A percentile compares a stretch with the other conserved stretches of the same genome.
phyloP scores from a whole-genome alignment of 164 flowering plant genomes.

The Cinnamomum chago region DNA sequence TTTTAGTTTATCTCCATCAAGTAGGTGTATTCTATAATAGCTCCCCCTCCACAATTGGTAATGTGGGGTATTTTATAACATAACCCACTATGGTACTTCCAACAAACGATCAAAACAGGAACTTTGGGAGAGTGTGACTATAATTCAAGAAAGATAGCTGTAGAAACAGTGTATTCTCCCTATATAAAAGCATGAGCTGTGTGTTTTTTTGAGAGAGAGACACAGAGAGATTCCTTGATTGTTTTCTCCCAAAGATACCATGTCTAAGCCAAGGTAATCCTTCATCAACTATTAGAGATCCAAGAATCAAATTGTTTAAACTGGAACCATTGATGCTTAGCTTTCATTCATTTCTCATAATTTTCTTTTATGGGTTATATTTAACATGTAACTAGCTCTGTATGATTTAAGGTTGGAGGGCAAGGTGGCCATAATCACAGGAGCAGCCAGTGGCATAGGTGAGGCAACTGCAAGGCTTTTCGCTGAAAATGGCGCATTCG shows the following conservation, averaged over 20 bases:
- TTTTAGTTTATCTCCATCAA: too few relatives aligned
- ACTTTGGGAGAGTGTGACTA: too few relatives aligned
- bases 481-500: constrained; percentile 48
- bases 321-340: neutral
- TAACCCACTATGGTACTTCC: too few relatives aligned
- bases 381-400: neutral
- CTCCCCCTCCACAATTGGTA: too few relatives aligned
- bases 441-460: constrained; percentile 81
- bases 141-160: too few relatives aligned
- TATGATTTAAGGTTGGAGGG: constrained; percentile 46
- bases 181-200: too few relatives aligned
- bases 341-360: neutral
- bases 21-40: too few relatives aligned
- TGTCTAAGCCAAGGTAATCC: constrained; percentile 31
- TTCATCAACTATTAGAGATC: neutral
- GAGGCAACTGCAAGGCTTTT: constrained; percentile 58
- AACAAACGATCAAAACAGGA: too few relatives aligned
- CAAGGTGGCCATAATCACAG: constrained; percentile 69
- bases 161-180: too few relatives aligned
- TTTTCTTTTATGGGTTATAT: neutral
- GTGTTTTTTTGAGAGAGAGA: too few relatives aligned
- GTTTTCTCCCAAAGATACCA: constrained; percentile 1
- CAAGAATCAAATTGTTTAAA: neutral
- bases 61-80: too few relatives aligned
- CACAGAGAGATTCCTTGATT: neutral